A percentile compares a stretch with the other conserved stretches of the same genome.
These are phyloP conservation scores for Phlebiopsis gigantea DNA, from an alignment of 768 basidiomycete genomes.

Conservation along the genomic window DNA sequence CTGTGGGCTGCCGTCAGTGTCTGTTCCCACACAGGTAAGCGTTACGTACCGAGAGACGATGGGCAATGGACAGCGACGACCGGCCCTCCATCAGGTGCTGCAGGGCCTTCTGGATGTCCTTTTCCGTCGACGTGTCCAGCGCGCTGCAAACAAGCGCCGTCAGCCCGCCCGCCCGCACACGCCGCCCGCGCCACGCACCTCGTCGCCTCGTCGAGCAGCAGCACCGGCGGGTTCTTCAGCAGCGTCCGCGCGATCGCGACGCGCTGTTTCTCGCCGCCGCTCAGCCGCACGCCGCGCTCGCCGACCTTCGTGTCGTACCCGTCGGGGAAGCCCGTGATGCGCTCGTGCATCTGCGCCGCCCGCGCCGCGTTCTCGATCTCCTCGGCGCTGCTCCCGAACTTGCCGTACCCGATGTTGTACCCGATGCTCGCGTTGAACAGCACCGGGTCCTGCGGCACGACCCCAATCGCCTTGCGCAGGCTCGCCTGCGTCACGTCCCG, in stretches of 20 bases:
- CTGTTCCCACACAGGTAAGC: slow-evolving; percentile 1
- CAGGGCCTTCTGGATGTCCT: slow-evolving; percentile 85
- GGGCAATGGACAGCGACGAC: slow-evolving; percentile 74
- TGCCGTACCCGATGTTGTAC: slow-evolving; percentile 74
- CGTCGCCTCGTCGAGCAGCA: slow-evolving; percentile 75
- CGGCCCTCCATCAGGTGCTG: slow-evolving; percentile 71
- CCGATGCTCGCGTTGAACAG: slow-evolving; percentile 67
- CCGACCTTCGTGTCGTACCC: slow-evolving; percentile 85
- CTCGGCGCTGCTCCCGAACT: slow-evolving; percentile 60
- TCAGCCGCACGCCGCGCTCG: slow-evolving; percentile 81
- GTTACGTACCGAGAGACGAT: slow-evolving; percentile 67
- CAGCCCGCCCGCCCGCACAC: not conserved
- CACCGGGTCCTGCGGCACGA: slow-evolving; percentile 83
- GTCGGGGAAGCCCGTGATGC: slow-evolving; percentile 79
- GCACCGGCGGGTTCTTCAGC: slow-evolving; percentile 78
- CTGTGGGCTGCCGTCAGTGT: slow-evolving; percentile 20
- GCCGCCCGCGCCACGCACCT: slow-evolving; percentile 34
- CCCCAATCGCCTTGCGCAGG: slow-evolving; percentile 77
- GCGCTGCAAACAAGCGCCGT: slow-evolving; percentile 42
- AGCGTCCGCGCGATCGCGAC: slow-evolving; percentile 85
- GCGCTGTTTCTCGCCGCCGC: slow-evolving; percentile 87
- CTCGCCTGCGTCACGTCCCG: slow-evolving; percentile 80
- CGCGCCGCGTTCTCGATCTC: slow-evolving; percentile 77
- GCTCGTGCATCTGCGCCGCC: slow-evolving; percentile 85
- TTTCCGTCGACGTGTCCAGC: slow-evolving; percentile 86